Base-by-base conservation (phyloP, 2,329 filamentous ascomycete species). In the Pezizomycotina sp. region DNA sequence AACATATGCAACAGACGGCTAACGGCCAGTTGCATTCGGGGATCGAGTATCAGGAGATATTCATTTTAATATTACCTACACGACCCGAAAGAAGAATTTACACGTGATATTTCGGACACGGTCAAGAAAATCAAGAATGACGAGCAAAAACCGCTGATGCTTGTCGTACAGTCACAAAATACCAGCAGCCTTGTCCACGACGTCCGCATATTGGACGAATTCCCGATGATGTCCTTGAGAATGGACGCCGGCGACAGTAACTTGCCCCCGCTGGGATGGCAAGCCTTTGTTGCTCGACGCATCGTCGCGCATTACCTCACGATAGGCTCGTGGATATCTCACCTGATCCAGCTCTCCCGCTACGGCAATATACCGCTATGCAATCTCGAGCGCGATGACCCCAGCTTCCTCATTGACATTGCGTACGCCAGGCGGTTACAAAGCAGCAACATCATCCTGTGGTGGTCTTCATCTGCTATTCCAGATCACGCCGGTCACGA, bases 401-500 rank as follows among this genome's bases (percentile, higher is more conserved):
- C 89, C 18, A 73, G 82, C 3, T 95, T 89, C 60, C 62, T 98
- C 36, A 98, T 99, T 49, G 89, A 99, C 54, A 72, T 99, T 36
- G 80, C 86, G 1, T 99, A 95, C 55, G 89, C 89, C 0, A 68
- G 91, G 38, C 71, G 84, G 12, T 62, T 99, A 33, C 82, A 92
- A 52, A 77, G 79, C 47, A 92, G 86, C 53, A 83, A 84, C 38
- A 81, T 98, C 1, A 79, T 98, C 4, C 63, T 99, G 5, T 99
- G 89, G 89, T 99, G 89, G 89, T 95, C 86, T 12, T 66, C 71
- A 6, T 75, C 77, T 5, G 73, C 86, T 0, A 72, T 77, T 33
- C 89, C 91, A 1, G 89, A 99, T 54, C 89, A 99, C 58, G 89
- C 83, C 28, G 89, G 89, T 0, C 83, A 93, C 55, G 89, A 99